A percentile compares a stretch with the other conserved stretches of the same genome.
Conservation (phyloP, 306 rosid genomes). For the Vigna radiata region DNA sequence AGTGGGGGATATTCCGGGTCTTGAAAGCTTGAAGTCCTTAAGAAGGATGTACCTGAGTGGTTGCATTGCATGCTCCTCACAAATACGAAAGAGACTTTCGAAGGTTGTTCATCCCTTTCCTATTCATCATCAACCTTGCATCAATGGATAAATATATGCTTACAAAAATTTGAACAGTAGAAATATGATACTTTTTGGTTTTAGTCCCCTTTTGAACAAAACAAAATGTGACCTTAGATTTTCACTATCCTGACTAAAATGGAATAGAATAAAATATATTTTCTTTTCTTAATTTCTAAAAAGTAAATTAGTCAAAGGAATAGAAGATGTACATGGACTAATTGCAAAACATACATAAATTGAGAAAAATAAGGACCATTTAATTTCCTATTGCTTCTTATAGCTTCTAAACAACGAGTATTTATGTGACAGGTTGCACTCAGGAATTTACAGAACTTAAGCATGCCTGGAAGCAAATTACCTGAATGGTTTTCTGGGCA, state of each 20-base stretch:
- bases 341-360: background rate
- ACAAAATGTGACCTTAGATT: no score
- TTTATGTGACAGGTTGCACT: constrained; percentile 56
- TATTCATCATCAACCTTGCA: background rate
- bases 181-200: no score
- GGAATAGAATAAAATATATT: no score
- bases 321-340: background rate
- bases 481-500: constrained; percentile 66
- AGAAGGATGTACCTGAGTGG: constrained; percentile 56
- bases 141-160: background rate
- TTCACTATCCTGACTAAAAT: no score
- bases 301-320: background rate
- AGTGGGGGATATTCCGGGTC: constrained; percentile 66
- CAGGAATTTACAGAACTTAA: constrained; percentile 59
- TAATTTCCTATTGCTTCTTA: background rate
- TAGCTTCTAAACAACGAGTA: background rate
- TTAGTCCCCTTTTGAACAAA: no score
- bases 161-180: background rate
- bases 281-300: no score
- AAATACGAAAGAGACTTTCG: constrained; percentile 53
- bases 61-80: constrained; percentile 58
- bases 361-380: background rate
- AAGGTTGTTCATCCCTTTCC: constrained; percentile 55
- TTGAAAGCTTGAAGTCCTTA: constrained; percentile 68
- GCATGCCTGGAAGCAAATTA: constrained; percentile 68